These are phyloP conservation scores for Apophysomyces ossiformis DNA, from an alignment of 371 early-diverging fungal species.

Conservation along the genomic window DNA sequence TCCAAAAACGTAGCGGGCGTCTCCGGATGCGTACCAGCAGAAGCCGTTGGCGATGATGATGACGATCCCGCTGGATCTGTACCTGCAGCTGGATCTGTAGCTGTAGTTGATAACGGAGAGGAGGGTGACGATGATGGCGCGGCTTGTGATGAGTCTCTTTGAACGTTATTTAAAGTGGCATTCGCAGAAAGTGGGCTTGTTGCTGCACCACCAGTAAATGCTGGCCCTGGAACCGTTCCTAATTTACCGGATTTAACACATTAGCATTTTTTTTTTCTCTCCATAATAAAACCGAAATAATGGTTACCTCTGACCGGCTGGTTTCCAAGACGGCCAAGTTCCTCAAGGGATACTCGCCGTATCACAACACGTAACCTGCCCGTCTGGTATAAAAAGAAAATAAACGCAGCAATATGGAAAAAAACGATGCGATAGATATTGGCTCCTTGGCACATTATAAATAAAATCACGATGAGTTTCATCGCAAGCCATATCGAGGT, in stretches of 20 bases:
- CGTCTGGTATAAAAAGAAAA: slow-evolving; percentile 51
- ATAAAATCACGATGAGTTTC: slow-evolving; percentile 40
- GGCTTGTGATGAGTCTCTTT: neutral
- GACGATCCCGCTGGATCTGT: neutral
- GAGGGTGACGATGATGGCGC: slow-evolving; percentile 15
- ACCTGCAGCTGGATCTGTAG: neutral
- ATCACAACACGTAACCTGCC: slow-evolving; percentile 46
- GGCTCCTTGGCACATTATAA: slow-evolving; percentile 49
- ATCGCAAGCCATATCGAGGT: slow-evolving; percentile 45
- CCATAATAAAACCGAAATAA: neutral
- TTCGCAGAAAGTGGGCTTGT: too few species aligned
- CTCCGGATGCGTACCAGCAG: neutral
- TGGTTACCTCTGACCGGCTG: slow-evolving; percentile 12
- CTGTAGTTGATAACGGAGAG: neutral
- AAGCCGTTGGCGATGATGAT: neutral
- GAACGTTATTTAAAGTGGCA: too few species aligned
- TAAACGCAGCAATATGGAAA: slow-evolving; percentile 40
- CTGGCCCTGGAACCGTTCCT: neutral
- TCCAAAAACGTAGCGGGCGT: slow-evolving; percentile 13
- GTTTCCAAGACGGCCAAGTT: slow-evolving; percentile 15
- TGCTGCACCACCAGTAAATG: too few species aligned
- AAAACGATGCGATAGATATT: slow-evolving; percentile 44
- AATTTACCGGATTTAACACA: neutral
- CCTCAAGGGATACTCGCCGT: slow-evolving; percentile 36
- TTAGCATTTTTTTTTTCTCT: neutral